A percentile compares a stretch with the other conserved stretches of the same genome.
phyloP scores from a whole-genome alignment of 2,329 filamentous ascomycete genomes.

The Curvularia sp. region DNA sequence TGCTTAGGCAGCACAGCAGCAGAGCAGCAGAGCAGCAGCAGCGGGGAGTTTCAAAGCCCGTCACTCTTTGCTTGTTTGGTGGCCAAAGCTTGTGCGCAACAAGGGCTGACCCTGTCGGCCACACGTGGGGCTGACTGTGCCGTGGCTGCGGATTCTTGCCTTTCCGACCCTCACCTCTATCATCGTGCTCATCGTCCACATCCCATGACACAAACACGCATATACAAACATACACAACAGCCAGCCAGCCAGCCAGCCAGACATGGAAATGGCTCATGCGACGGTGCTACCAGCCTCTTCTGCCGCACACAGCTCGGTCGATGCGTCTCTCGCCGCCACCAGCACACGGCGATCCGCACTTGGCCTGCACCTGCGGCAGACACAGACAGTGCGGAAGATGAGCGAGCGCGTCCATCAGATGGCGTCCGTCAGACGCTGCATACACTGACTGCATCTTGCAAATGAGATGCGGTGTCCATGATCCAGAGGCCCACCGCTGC shows the following conservation, averaged over 20 bases:
- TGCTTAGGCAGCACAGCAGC: background rate
- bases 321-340: constrained; percentile 16
- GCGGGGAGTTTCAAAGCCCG: constrained; percentile 20
- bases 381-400: constrained; percentile 17
- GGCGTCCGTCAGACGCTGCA: constrained; percentile 32
- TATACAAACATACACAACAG: background rate
- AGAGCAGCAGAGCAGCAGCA: constrained; percentile 15
- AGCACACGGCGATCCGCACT: constrained; percentile 18
- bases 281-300: constrained; percentile 14
- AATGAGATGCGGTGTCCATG: constrained; percentile 17
- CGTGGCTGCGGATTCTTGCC: constrained; percentile 20
- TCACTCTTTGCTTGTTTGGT: constrained; percentile 19
- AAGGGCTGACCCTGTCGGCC: constrained; percentile 21
- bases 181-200: background rate
- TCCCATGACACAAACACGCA: background rate
- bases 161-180: constrained; percentile 9
- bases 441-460: constrained; percentile 14
- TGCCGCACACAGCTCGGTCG: constrained; percentile 9
- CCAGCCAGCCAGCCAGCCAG: background rate
- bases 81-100: background rate
- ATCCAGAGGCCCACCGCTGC: constrained; percentile 12
- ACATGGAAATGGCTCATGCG: background rate
- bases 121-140: constrained; percentile 29
- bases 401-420: constrained; percentile 12
- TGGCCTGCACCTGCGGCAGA: constrained; percentile 12